These are phyloP conservation scores for Nitzschia putrida DNA, from an alignment of 108 stramenopile genomes.

Conservation along the genomic window DNA sequence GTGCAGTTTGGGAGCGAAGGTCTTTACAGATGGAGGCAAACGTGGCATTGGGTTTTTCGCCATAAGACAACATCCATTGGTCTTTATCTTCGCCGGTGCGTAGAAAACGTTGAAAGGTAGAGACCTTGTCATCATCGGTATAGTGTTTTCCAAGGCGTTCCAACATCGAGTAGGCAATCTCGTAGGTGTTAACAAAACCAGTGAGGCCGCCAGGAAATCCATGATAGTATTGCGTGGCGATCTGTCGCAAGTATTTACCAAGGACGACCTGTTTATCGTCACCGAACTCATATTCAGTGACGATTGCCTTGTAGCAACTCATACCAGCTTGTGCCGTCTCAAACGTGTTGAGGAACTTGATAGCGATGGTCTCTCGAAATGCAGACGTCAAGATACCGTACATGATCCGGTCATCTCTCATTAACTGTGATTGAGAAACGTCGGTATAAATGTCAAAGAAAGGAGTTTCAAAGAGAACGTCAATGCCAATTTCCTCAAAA, in stretches of 20 bases:
- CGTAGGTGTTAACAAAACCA: neutral
- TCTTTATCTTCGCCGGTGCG: neutral
- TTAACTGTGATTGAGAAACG: neutral
- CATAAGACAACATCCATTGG: neutral
- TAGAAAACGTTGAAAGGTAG: neutral
- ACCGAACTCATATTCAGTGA: neutral
- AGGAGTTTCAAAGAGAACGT: neutral
- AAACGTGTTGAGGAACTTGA: neutral
- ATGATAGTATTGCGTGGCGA: neutral
- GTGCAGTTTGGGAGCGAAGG: neutral
- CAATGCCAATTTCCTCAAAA: neutral
- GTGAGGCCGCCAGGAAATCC: neutral
- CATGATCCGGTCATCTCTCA: neutral
- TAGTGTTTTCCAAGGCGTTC: neutral
- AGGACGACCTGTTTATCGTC: neutral
- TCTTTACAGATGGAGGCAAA: neutral
- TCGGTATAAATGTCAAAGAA: neutral
- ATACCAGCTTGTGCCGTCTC: neutral
- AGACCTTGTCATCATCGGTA: neutral
- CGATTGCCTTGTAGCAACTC: neutral
- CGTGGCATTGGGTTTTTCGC: neutral
- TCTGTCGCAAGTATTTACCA: neutral
- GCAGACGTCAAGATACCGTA: neutral
- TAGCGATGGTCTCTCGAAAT: neutral
- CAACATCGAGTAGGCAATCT: neutral